Percentiles rank a stretch among this genome's conserved stretches.
These are phyloP conservation scores for Physcomitrium patens DNA, from an alignment of 225 moss, liverwort and hornwort species.

Conservation along the genomic window DNA sequence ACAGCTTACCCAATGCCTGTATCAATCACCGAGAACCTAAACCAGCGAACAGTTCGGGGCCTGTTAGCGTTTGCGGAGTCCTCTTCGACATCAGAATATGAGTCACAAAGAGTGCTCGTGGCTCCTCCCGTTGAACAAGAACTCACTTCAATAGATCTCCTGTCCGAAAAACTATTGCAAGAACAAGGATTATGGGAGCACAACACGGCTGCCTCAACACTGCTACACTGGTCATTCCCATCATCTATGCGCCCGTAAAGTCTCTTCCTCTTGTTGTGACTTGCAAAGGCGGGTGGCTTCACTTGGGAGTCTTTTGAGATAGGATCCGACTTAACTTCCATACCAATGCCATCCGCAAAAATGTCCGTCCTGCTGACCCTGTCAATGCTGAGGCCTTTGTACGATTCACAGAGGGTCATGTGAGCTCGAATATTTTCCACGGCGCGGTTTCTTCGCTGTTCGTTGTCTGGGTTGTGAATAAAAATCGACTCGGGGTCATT, in stretches of 20 bases:
- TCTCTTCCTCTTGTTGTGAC: conserved; percentile 52
- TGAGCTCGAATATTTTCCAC: conserved; percentile 51
- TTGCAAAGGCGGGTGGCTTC: conserved; percentile 41
- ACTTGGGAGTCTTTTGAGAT: conserved; percentile 34
- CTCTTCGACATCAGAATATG: conserved; percentile 24
- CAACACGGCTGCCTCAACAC: conserved; percentile 7
- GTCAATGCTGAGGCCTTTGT: conserved; percentile 43
- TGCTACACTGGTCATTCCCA: not conserved
- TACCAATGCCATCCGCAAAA: conserved; percentile 13
- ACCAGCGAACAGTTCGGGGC: conserved; percentile 44
- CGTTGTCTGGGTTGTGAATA: conserved; percentile 42
- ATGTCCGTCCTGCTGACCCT: conserved; percentile 35
- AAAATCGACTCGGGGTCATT: conserved; percentile 47
- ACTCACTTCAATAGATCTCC: not conserved
- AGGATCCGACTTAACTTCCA: conserved; percentile 29
- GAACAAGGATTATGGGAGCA: conserved; percentile 21
- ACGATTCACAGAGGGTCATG: conserved; percentile 45
- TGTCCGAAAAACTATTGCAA: conserved; percentile 14
- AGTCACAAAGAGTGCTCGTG: conserved; percentile 31
- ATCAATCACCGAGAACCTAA: conserved; percentile 52
- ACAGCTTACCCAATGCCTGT: conserved; percentile 47
- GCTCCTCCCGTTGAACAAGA: conserved; percentile 31
- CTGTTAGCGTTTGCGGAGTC: conserved; percentile 21
- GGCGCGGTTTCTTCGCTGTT: conserved; percentile 40
- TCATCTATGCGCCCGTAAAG: conserved; percentile 36